phyloP scores from a whole-genome alignment of 2,329 filamentous ascomycete genomes.

The Monilinia polystroma region DNA sequence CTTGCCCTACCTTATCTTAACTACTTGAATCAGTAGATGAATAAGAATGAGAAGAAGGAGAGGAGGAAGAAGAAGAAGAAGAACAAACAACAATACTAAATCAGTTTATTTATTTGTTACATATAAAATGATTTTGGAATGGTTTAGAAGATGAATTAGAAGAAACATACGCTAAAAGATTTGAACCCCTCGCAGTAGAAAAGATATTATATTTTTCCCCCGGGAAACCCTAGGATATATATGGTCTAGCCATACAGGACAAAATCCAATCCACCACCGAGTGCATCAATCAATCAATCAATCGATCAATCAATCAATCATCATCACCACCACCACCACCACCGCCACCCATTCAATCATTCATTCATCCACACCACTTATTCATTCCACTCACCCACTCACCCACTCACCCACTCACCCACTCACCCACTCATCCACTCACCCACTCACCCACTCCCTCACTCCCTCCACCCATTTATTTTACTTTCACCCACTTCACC shows the following conservation, averaged over 20 bases:
- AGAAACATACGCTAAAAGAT: constrained; percentile 13
- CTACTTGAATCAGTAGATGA: neutral
- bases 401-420: neutral
- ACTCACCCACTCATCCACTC: neutral
- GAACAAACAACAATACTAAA: neutral
- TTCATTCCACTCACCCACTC: neutral
- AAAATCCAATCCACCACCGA: too few relatives aligned
- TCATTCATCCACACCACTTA: too few relatives aligned
- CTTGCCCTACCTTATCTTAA: neutral
- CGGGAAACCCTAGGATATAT: too few relatives aligned
- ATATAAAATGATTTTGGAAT: neutral
- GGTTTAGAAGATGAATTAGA: neutral
- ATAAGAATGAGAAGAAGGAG: too few relatives aligned
- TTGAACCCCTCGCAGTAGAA: constrained; percentile 20
- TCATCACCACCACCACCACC: too few relatives aligned
- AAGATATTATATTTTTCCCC: neutral
- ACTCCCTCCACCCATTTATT: neutral
- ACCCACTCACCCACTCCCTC: neutral
- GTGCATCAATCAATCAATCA: too few relatives aligned
- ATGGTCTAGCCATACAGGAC: too few relatives aligned
- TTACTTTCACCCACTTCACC: neutral
- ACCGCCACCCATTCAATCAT: too few relatives aligned
- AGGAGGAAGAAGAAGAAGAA: neutral
- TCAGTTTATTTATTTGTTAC: neutral
- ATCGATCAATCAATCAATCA: too few relatives aligned